phyloP scores from a whole-genome alignment of 257 asterid genomes.

The Fraxinus cuspidata region DNA sequence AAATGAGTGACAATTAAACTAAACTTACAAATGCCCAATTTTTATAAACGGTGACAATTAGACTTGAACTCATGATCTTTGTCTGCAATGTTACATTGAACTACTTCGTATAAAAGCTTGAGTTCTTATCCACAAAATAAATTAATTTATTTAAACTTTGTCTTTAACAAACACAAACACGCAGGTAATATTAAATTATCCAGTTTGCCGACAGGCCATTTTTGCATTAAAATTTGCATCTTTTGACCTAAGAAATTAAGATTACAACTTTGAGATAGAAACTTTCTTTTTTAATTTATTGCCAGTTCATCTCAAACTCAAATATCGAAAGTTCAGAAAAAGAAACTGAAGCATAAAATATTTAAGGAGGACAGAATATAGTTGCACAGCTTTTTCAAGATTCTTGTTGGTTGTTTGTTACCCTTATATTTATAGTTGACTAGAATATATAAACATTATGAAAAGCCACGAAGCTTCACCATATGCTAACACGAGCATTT shows the following conservation, averaged over 20 bases:
- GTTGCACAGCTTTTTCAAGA: neutral
- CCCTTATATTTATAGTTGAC: slow-evolving; percentile 27
- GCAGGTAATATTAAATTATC: neutral
- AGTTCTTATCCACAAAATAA: too few species aligned
- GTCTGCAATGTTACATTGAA: neutral
- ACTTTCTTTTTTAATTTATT: slow-evolving; percentile 26
- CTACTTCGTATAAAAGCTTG: neutral
- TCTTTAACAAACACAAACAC: neutral
- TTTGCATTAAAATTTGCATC: neutral
- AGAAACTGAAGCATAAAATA: slow-evolving; percentile 18
- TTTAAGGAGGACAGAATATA: slow-evolving; percentile 1
- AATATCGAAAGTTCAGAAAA: neutral
- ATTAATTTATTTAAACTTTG: too few species aligned
- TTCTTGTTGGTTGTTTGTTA: neutral
- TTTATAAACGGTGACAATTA: neutral
- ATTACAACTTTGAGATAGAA: too few species aligned
- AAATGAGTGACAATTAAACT: too few species aligned
- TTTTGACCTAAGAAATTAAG: too few species aligned
- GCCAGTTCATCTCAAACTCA: slow-evolving; percentile 42
- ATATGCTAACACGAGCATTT: neutral
- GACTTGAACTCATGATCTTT: neutral
- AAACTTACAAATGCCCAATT: neutral
- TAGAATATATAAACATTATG: slow-evolving; percentile 18
- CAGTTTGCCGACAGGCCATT: too few species aligned
- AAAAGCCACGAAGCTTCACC: slow-evolving; percentile 25